Evolutionary conservation across 1,284 basidiomycete species (phyloP).

Genomic region (Rhizoctonia solani): DNA sequence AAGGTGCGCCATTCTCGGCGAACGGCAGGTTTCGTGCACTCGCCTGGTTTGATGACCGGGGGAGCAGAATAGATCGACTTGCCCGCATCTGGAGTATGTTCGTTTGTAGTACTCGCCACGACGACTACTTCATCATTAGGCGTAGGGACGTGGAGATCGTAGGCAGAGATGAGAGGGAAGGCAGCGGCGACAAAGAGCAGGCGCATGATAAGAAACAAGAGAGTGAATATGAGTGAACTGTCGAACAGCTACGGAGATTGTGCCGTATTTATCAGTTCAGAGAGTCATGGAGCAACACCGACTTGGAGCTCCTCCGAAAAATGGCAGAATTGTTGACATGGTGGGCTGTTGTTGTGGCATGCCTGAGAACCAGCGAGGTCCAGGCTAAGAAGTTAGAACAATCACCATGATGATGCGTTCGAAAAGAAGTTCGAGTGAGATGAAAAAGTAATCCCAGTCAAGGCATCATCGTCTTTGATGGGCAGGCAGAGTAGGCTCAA

Average conservation of each 20-base stretch:
- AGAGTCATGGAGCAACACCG: no score
- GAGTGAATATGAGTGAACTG: not conserved
- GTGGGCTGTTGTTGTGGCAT: not conserved
- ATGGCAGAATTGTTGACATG: no score
- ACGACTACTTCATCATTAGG: slow-evolving; percentile 7
- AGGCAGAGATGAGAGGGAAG: slow-evolving; percentile 7
- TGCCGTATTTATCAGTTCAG: no score
- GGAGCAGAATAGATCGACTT: slow-evolving; percentile 15
- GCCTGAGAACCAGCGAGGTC: not conserved
- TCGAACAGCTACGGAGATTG: no score
- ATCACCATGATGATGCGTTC: not conserved
- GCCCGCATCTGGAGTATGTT: slow-evolving; percentile 22
- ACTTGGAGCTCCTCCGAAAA: no score
- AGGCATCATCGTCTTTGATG: not conserved
- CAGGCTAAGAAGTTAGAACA: not conserved
- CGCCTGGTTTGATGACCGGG: not conserved
- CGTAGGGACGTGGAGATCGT: slow-evolving; percentile 8
- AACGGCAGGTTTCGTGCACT: slow-evolving; percentile 19
- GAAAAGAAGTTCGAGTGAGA: not conserved
- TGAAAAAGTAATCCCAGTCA: not conserved
- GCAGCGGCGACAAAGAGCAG: slow-evolving; percentile 4
- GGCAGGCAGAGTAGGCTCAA: no score
- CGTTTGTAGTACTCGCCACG: not conserved
- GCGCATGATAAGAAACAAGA: not conserved
- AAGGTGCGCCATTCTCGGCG: slow-evolving; percentile 30